Evolutionary conservation across 257 asterid genomes (phyloP).

Genomic region (Buddleja alternifolia): DNA sequence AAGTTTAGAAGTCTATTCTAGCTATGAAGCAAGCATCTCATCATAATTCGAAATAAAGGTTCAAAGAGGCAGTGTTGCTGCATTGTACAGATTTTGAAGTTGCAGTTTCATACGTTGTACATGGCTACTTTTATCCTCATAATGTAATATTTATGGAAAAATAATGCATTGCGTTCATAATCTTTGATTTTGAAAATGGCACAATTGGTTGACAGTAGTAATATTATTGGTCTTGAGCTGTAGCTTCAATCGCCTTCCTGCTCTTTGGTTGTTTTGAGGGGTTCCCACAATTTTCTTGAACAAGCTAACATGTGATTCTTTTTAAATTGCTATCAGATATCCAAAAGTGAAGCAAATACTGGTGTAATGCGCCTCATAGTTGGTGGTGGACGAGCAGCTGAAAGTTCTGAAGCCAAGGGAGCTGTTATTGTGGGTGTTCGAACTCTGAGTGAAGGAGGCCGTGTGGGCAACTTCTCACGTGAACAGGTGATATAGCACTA

Average conservation of each 20-base stretch:
- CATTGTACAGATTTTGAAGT: constrained; percentile 8
- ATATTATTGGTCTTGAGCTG: constrained; percentile 25
- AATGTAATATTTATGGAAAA: neutral
- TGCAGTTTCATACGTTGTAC: neutral
- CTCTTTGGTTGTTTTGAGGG: constrained; percentile 26
- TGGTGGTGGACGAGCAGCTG: constrained; percentile 99
- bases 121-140: constrained; percentile 17
- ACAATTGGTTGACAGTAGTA: neutral
- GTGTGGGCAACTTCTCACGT: constrained; percentile 92
- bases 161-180: neutral
- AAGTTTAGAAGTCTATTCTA: neutral
- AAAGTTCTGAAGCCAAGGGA: constrained; percentile 77
- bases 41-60: constrained; percentile 8
- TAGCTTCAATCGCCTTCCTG: constrained; percentile 19
- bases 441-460: constrained; percentile 98
- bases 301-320: constrained; percentile 24
- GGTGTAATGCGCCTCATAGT: constrained; percentile 99
- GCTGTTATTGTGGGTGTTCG: constrained; percentile 98
- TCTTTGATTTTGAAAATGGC: neutral
- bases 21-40: constrained; percentile 4
- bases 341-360: constrained; percentile 85
- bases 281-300: constrained; percentile 22
- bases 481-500: constrained; percentile 73
- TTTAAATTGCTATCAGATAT: constrained; percentile 52
- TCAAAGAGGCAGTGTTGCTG: neutral